phyloP scores from a whole-genome alignment of 192 early-diverging fungal species.

The Podochytrium sp. region DNA sequence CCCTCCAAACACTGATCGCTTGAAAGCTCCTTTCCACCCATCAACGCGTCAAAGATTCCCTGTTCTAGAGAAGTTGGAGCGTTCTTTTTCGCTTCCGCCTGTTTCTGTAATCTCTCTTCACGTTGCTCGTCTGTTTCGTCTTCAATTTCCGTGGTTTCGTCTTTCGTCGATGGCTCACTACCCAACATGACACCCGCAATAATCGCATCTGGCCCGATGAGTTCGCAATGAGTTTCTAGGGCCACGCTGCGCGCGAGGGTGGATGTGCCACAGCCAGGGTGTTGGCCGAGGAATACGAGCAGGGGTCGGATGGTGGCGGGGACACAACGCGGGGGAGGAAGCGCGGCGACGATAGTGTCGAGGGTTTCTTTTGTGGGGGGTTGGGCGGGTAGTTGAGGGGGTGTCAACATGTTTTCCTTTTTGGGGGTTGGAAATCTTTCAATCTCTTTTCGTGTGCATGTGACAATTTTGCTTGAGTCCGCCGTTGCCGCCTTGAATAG shows the following conservation, averaged over 20 bases:
- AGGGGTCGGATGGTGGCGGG: constrained; percentile 23
- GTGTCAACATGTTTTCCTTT: constrained; percentile 31
- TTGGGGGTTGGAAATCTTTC: no score
- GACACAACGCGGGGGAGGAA: constrained; percentile 18
- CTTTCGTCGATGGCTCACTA: not conserved
- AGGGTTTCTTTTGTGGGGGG: constrained; percentile 5
- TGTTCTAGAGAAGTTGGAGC: not conserved
- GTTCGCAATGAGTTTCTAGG: constrained; percentile 9
- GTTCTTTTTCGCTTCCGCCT: constrained; percentile 1
- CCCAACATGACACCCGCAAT: not conserved
- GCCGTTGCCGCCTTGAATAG: no score
- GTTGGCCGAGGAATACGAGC: constrained; percentile 47
- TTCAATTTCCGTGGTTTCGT: not conserved
- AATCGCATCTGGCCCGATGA: constrained; percentile 39
- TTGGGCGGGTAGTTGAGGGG: constrained; percentile 33
- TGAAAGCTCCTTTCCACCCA: constrained; percentile 27
- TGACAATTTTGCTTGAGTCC: no score
- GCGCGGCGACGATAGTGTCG: constrained; percentile 20
- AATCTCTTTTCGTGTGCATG: no score
- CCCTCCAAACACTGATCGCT: constrained; percentile 26
- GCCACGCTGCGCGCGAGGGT: constrained; percentile 46
- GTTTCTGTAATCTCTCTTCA: not conserved
- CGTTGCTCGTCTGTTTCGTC: not conserved
- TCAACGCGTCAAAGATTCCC: constrained; percentile 18
- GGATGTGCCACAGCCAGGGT: constrained; percentile 46